phyloP scores from a whole-genome alignment of 1,139 yeast genomes.

The Suhomyces bokatorum region DNA sequence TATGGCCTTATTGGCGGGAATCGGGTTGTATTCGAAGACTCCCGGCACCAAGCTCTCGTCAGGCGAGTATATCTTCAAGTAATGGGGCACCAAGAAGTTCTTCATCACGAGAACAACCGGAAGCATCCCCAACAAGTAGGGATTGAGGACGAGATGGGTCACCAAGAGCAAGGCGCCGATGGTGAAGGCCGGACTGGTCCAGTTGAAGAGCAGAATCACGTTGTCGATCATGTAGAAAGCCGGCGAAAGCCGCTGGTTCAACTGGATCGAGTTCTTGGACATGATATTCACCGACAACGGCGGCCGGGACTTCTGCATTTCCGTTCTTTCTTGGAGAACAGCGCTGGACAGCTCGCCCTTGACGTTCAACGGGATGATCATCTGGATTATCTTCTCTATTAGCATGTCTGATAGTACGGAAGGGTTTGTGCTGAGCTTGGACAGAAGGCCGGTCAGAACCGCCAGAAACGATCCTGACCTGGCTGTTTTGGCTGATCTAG shows the following conservation, averaged over 20 bases:
- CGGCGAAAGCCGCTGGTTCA: constrained; percentile 63
- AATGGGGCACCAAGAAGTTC: constrained; percentile 70
- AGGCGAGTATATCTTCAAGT: constrained; percentile 46
- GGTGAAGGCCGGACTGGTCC: constrained; percentile 68
- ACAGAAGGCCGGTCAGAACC: background rate
- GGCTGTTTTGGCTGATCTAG: background rate
- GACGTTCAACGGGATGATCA: constrained; percentile 69
- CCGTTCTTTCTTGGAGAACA: constrained; percentile 49
- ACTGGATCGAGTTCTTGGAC: constrained; percentile 66
- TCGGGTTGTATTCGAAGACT: constrained; percentile 43
- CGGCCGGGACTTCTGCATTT: constrained; percentile 64
- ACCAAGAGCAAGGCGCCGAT: constrained; percentile 55
- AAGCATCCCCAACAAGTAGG: constrained; percentile 51
- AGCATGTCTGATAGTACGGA: constrained; percentile 61
- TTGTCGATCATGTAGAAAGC: constrained; percentile 64
- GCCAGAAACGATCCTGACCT: background rate
- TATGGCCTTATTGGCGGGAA: constrained; percentile 55
- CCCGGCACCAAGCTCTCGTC: constrained; percentile 28
- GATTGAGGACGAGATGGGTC: constrained; percentile 64
- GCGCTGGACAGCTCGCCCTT: constrained; percentile 38
- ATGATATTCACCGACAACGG: constrained; percentile 66
- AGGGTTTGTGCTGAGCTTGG: constrained; percentile 1
- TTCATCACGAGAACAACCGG: constrained; percentile 58
- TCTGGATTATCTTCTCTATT: constrained; percentile 64
- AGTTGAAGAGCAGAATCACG: constrained; percentile 52